phyloP scores from a whole-genome alignment of 164 flowering plant species.

The Taxillus chinensis region DNA sequence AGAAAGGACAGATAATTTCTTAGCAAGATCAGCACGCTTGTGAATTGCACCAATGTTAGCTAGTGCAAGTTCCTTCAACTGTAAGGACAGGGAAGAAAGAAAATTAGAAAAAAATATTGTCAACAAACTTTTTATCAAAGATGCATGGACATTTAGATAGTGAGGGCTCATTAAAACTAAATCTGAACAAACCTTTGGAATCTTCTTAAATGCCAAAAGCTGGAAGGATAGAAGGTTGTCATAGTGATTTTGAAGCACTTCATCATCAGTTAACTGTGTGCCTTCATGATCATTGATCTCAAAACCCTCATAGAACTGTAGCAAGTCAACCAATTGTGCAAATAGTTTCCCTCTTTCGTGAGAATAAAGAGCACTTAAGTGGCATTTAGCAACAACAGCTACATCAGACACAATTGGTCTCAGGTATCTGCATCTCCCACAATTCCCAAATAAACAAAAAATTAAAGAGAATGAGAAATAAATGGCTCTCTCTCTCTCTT shows the following conservation, averaged over 20 bases:
- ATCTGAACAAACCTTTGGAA: conserved; percentile 66
- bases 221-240: conserved; percentile 81
- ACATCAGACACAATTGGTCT: conserved; percentile 88
- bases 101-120: not conserved
- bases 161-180: not conserved
- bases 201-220: conserved; percentile 74
- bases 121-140: not conserved
- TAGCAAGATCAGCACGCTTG: conserved; percentile 79
- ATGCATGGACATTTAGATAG: not conserved
- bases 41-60: conserved; percentile 78
- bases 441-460: not conserved
- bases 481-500: not conserved
- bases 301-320: conserved; percentile 90
- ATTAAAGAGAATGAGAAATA: not conserved
- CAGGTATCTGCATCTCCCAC: conserved; percentile 41
- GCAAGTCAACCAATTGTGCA: conserved; percentile 85
- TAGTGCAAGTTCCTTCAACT: conserved; percentile 84
- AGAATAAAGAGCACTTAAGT: conserved; percentile 73
- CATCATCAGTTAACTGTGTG: conserved; percentile 80
- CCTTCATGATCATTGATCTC: conserved; percentile 90
- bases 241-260: conserved; percentile 82
- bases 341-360: conserved; percentile 89
- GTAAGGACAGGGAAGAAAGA: conserved; percentile 9
- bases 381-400: conserved; percentile 92
- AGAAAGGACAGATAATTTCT: conserved; percentile 71